These are phyloP conservation scores for Aspergillus niger DNA, from an alignment of 2,329 filamentous ascomycete species.

Conservation along the genomic window DNA sequence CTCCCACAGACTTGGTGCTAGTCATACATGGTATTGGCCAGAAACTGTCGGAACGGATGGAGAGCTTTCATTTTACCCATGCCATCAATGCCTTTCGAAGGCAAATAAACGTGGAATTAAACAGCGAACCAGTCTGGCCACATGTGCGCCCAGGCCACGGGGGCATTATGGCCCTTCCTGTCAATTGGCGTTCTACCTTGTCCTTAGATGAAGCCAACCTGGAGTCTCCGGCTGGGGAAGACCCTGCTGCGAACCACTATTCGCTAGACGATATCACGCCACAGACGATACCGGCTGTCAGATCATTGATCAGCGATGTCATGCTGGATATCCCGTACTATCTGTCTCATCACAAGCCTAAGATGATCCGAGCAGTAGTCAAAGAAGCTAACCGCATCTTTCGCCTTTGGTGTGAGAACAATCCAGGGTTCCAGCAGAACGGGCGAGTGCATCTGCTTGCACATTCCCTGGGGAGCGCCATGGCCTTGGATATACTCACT, in stretches of 20 bases:
- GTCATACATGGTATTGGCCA: conserved; percentile 96
- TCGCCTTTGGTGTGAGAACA: conserved; percentile 89
- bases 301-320: conserved; percentile 91
- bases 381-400: conserved; percentile 95
- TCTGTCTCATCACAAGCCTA: conserved; percentile 91
- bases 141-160: conserved; percentile 76
- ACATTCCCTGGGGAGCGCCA: conserved; percentile 90
- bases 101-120: conserved; percentile 81
- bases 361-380: conserved; percentile 88
- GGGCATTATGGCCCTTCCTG: conserved; percentile 88
- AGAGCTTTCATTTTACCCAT: conserved; percentile 97
- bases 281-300: conserved; percentile 84
- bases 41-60: conserved; percentile 89
- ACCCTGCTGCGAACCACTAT: conserved; percentile 63
- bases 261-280: conserved; percentile 88
- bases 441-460: conserved; percentile 90
- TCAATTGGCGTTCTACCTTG: conserved; percentile 91
- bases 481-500: conserved; percentile 89
- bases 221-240: conserved; percentile 53
- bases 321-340: conserved; percentile 99
- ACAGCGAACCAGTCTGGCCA: conserved; percentile 70
- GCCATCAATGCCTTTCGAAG: conserved; percentile 88
- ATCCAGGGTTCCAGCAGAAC: conserved; percentile 76
- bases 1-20: conserved; percentile 83
- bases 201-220: conserved; percentile 80